Evolutionary conservation across 441 rosid genomes (phyloP), one percentile per base, ranked within the genome.

Genomic region (Syzygium malaccense): DNA sequence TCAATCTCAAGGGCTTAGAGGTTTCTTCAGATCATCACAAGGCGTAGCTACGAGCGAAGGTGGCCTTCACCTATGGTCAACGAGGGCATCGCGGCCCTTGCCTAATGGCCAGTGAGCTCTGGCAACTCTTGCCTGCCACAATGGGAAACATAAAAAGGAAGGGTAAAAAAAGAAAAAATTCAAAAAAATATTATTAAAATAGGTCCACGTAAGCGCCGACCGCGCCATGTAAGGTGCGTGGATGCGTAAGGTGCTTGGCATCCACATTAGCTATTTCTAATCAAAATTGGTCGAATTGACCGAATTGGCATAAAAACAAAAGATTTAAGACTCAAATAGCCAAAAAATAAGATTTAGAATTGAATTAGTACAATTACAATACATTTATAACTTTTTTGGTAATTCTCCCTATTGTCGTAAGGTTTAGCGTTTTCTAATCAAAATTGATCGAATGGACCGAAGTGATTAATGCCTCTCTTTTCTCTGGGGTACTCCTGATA

Each of bases 201-300:
- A 60, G 3, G 8, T 60, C 6, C 32, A 13, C 32, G 0, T 60
- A 0, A 60, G 8, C 6, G 18, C 8, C 6, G 1, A 13, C 0
- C 3, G 1, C 28, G 0, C 6, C 5, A 60, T 8, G 0, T 28
- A 13, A 13, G 3, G 3, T 9, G 0, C 48, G 10, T 45, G 9
- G 48, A 45, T 45, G 48, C 48, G 9, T 7, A 45, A 45, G 48
- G 48, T 45, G 9, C 9, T 45, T 45, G 10, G 48, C 9, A 45
- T 28, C 32, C 4, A 60, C 5, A 3, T 28, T 0, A 60, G n/a
- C 0, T 3, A 60, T 28, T 28, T 28, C 4, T 60, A 14, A 0
- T 30, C 8, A 60, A 60, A 60, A 28, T 28, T 28, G 14, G 8
- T 3, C 0, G 0, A 1, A 6, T 28, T 0, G 1, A 60, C 18